These are phyloP conservation scores for Keqinozyma sinolaborantium DNA, from an alignment of 1,139 yeast genomes.

Conservation along the genomic window DNA sequence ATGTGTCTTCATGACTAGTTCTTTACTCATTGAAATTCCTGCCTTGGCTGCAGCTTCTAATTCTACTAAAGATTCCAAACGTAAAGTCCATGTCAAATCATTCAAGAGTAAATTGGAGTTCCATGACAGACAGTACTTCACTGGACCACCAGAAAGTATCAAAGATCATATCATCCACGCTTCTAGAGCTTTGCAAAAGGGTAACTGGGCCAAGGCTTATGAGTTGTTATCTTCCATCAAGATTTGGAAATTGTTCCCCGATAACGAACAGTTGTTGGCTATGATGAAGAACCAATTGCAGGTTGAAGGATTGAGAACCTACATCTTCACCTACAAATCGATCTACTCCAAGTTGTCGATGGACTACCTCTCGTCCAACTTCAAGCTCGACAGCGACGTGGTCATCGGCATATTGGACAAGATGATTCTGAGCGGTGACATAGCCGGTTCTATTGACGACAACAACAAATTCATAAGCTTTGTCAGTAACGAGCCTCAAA, in stretches of 20 bases:
- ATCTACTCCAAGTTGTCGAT: slow-evolving; percentile 77
- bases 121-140: slow-evolving; percentile 91
- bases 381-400: slow-evolving; percentile 55
- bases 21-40: slow-evolving; percentile 90
- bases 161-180: slow-evolving; percentile 94
- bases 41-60: slow-evolving; percentile 54
- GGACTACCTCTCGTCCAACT: slow-evolving; percentile 58
- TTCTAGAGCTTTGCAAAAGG: slow-evolving; percentile 82
- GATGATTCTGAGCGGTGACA: slow-evolving; percentile 75
- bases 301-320: slow-evolving; percentile 87
- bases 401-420: slow-evolving; percentile 65
- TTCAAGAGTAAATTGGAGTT: slow-evolving; percentile 90
- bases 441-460: slow-evolving; percentile 61
- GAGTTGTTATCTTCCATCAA: slow-evolving; percentile 72
- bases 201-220: slow-evolving; percentile 84
- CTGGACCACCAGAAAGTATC: slow-evolving; percentile 97
- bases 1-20: slow-evolving; percentile 88
- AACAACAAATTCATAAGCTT: slow-evolving; percentile 54
- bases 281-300: slow-evolving; percentile 79
- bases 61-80: slow-evolving; percentile 49
- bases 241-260: slow-evolving; percentile 84
- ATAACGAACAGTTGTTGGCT: slow-evolving; percentile 58
- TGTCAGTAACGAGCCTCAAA: slow-evolving; percentile 72
- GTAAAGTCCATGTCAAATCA: slow-evolving; percentile 71
- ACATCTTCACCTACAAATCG: slow-evolving; percentile 77